A percentile compares a stretch with the other conserved stretches of the same genome.
Evolutionary conservation across 208 protist genomes (phyloP).

Genomic region (Phytomonas serpens): DNA sequence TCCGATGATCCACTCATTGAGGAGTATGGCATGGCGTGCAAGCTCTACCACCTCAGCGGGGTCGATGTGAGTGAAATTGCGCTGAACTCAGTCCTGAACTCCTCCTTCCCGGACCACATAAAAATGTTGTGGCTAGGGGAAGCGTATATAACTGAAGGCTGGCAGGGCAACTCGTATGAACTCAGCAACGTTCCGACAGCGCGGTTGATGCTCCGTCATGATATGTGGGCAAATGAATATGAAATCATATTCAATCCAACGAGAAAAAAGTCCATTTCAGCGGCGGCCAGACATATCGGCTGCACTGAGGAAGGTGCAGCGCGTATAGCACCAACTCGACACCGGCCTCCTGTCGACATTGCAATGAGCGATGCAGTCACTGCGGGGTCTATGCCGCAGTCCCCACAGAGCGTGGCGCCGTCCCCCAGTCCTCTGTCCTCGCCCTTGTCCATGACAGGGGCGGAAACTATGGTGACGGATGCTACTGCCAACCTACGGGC

Average conservation of each 20-base stretch:
- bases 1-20: slow-evolving; percentile 80
- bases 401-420: not conserved
- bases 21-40: slow-evolving; percentile 74
- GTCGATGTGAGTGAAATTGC: slow-evolving; percentile 83
- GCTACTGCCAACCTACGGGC: slow-evolving; percentile 10
- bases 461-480: not conserved
- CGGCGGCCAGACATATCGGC: slow-evolving; percentile 7
- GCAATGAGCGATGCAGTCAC: not conserved
- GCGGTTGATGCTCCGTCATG: slow-evolving; percentile 59
- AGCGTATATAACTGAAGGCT: slow-evolving; percentile 41
- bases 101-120: slow-evolving; percentile 46
- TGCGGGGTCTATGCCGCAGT: not conserved
- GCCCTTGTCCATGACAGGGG: not conserved
- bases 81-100: slow-evolving; percentile 78
- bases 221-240: slow-evolving; percentile 59
- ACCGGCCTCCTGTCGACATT: not conserved
- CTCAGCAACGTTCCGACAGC: slow-evolving; percentile 59
- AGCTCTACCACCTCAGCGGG: slow-evolving; percentile 57
- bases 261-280: slow-evolving; percentile 3
- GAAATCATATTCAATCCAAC: not conserved
- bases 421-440: not conserved
- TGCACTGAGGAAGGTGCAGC: not conserved
- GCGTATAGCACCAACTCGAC: not conserved
- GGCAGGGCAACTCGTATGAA: slow-evolving; percentile 48
- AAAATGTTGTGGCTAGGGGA: slow-evolving; percentile 69